phyloP scores from a whole-genome alignment of 1,284 basidiomycete species.

The Chalciporus sp. region DNA sequence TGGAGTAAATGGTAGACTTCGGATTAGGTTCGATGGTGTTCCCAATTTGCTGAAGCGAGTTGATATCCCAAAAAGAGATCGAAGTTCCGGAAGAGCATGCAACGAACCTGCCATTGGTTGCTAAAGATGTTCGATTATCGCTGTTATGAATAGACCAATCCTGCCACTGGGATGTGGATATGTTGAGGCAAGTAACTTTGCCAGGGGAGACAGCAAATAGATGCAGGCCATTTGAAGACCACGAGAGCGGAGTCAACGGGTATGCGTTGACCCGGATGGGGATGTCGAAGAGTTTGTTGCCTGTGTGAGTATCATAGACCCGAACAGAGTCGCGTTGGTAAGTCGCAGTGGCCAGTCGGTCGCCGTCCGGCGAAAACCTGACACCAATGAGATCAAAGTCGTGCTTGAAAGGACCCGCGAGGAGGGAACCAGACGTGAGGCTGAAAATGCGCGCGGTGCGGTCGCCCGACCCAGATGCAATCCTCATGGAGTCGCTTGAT shows the following conservation, averaged over 20 bases:
- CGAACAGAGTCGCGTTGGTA: not conserved
- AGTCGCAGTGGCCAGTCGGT: conserved; percentile 4
- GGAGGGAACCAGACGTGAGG: conserved; percentile 4
- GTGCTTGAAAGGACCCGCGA: conserved; percentile 7
- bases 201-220: not conserved
- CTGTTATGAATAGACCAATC: not conserved
- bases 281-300: not conserved
- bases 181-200: not conserved
- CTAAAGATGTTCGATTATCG: not conserved
- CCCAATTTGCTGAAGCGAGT: no score
- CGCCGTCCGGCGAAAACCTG: conserved; percentile 15
- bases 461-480: conserved; percentile 10
- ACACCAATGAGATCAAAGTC: not conserved
- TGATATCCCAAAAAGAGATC: not conserved
- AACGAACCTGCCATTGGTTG: not conserved
- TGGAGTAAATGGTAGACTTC: no score
- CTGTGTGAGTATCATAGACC: not conserved
- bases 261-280: not conserved
- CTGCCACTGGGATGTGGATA: not conserved
- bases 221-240: not conserved
- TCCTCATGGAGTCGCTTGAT: not conserved
- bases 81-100: not conserved
- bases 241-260: not conserved
- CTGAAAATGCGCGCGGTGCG: conserved; percentile 6
- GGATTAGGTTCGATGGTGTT: no score